phyloP scores from a whole-genome alignment of 352 stramenopile species.

The Globisporangium cystogenes region DNA sequence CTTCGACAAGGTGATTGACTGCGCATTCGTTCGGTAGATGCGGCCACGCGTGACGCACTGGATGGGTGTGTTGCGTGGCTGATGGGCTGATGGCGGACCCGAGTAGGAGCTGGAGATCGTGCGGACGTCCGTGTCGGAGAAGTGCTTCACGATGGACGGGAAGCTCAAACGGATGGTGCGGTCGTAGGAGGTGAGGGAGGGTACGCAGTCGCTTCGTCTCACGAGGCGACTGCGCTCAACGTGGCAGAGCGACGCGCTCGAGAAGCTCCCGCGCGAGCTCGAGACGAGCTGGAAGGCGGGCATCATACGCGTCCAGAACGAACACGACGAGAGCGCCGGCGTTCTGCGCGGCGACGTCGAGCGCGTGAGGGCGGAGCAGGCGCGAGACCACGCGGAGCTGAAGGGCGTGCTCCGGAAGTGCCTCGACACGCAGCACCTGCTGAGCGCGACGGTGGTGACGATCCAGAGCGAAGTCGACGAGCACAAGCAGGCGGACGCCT shows the following conservation, averaged over 20 bases:
- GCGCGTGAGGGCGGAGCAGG: not conserved
- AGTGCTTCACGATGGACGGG: slow-evolving; percentile 39
- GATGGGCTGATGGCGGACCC: too few species aligned
- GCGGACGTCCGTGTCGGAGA: slow-evolving; percentile 49
- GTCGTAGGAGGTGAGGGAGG: too few species aligned
- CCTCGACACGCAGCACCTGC: slow-evolving; percentile 51
- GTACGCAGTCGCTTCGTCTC: too few species aligned
- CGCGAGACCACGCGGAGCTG: slow-evolving; percentile 21
- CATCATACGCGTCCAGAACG: slow-evolving; percentile 4
- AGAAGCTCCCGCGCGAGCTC: slow-evolving; percentile 19
- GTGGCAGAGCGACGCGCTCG: slow-evolving; percentile 22
- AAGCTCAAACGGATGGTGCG: slow-evolving; percentile 37
- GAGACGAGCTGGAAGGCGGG: slow-evolving; percentile 16
- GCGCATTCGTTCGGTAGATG: too few species aligned
- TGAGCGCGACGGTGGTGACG: slow-evolving; percentile 50
- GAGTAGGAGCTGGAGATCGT: slow-evolving; percentile 50
- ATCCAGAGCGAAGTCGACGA: slow-evolving; percentile 51
- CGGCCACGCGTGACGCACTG: too few species aligned
- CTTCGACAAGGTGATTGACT: slow-evolving; percentile 32
- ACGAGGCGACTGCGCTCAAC: too few species aligned
- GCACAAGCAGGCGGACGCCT: slow-evolving; percentile 12
- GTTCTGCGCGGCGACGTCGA: slow-evolving; percentile 19
- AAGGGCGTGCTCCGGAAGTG: slow-evolving; percentile 45
- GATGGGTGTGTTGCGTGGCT: too few species aligned
- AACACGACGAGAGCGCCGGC: slow-evolving; percentile 5